Conservation (phyloP, 2,329 filamentous ascomycete genomes). For the Aspergillus clavatus region DNA sequence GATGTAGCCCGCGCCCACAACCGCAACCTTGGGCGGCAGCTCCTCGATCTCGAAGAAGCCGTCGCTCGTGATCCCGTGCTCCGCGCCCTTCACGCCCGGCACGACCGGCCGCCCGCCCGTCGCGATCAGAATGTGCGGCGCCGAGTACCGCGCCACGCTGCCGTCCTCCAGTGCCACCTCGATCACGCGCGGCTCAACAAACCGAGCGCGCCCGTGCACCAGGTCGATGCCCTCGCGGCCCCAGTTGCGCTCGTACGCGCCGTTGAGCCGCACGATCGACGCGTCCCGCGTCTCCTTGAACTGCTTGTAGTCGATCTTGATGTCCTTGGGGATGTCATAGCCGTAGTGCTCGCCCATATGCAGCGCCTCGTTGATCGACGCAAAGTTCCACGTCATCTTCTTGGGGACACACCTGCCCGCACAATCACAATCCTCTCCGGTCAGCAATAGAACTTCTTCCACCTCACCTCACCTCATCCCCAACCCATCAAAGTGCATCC, state of each 20-base stretch:
- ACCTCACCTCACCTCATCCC: too few species aligned
- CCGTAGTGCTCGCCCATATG: constrained; percentile 45
- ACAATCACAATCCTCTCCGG: neutral
- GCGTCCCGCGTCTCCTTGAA: constrained; percentile 48
- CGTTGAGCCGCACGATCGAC: constrained; percentile 43
- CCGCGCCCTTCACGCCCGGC: constrained; percentile 42
- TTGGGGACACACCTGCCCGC: constrained; percentile 47
- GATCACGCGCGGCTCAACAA: constrained; percentile 42
- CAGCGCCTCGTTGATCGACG: constrained; percentile 46
- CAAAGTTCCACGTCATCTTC: constrained; percentile 52
- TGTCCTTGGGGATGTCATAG: constrained; percentile 42
- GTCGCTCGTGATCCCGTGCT: constrained; percentile 49
- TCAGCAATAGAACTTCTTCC: too few species aligned
- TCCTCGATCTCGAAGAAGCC: constrained; percentile 49
- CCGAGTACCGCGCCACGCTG: constrained; percentile 37
- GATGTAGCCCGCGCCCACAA: constrained; percentile 50
- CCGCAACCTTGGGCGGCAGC: constrained; percentile 47
- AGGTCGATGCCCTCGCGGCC: constrained; percentile 47
- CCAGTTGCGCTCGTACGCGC: constrained; percentile 49
- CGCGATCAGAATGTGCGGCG: constrained; percentile 47
- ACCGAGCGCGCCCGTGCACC: constrained; percentile 46
- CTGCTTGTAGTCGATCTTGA: constrained; percentile 41
- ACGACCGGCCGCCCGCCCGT: constrained; percentile 45
- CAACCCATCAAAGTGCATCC: too few species aligned
- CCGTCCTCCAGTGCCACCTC: constrained; percentile 43